Evolutionary conservation across 2,329 filamentous ascomycete species (phyloP), one percentile per base, ranked within the genome.

Genomic region (Fusarium sp.): DNA sequence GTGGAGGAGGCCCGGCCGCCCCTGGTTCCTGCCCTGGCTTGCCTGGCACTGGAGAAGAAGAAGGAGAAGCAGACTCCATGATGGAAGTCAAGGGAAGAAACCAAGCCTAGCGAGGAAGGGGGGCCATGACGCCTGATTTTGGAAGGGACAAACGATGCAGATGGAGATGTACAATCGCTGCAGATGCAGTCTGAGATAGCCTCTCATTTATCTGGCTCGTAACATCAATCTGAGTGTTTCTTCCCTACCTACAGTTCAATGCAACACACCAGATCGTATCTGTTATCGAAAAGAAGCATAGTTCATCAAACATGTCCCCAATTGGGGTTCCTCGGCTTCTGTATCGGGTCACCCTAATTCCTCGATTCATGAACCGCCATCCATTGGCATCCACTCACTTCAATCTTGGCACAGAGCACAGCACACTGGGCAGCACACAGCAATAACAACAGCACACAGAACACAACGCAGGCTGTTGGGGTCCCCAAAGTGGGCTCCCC

Each of bases 401-500:
- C 51, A 55, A 56, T 46, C 55, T 65, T 63, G 62, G 67, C 64
- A 71, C 45, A 25, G 28, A 56, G n/a, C 30, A 28, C 30, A 49
- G 28, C 46, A 32, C 14, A 41, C 21, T 27, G 21, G 16, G 25
- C 30, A 27, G 9, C 48, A 20, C 49, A 20, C 49, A 41, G 27
- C 20, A 49, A 49, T 30, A 47, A 27, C 43, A 56, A 34, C 53
- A 55, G 20, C 21, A 11, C 48, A 53, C 50, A 58, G 37, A 48
- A 11, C 48, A 53, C 50, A 58, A 47, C 55, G 45, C 43, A 49
- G 48, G 48, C 43, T 59, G 47, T 55, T 68, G 47, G 68, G 65
- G 63, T 71, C 62, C 30, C 68, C 59, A 53, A 71, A 61, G 68
- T 70, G 68, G 68, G 68, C 67, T 54, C 63, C 68, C 55, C 67